Evolutionary conservation across 352 stramenopile species (phyloP).

Genomic region (Phytophthora tentaculata): DNA sequence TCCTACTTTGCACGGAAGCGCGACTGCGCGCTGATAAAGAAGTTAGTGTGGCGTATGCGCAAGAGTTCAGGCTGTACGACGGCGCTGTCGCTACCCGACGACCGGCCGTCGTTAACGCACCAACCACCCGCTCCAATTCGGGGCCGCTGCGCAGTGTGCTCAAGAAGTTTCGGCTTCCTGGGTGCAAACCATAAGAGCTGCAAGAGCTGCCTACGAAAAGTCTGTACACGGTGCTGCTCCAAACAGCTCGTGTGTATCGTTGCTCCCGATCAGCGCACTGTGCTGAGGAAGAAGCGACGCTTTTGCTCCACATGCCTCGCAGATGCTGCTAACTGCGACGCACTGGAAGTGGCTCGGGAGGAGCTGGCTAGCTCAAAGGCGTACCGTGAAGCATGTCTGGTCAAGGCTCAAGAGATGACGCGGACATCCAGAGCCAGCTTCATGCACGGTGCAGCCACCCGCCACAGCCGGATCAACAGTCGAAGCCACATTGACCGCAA

Average conservation of each 20-base stretch:
- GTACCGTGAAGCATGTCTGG: conserved; percentile 28
- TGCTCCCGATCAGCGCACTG: conserved; percentile 31
- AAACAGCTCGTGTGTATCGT: conserved; percentile 44
- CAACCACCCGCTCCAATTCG: conserved; percentile 15
- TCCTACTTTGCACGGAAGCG: conserved; percentile 38
- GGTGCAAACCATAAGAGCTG: conserved; percentile 37
- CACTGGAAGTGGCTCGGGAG: conserved; percentile 40
- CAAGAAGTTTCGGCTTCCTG: conserved; percentile 41
- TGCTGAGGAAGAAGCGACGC: conserved; percentile 37
- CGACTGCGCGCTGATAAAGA: conserved; percentile 57
- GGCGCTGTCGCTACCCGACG: conserved; percentile 12
- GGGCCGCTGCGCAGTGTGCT: conserved; percentile 35
- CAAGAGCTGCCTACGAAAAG: conserved; percentile 37
- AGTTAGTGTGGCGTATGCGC: conserved; percentile 53
- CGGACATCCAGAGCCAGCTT: conserved; percentile 21
- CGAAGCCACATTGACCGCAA: conserved; percentile 19
- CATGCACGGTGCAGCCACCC: conserved; percentile 30
- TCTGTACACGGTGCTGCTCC: conserved; percentile 40
- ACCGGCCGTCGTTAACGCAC: conserved; percentile 16
- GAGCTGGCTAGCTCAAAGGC: conserved; percentile 39
- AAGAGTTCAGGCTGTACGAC: conserved; percentile 31
- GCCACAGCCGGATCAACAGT: conserved; percentile 28
- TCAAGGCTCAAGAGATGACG: conserved; percentile 31
- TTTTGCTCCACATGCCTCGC: conserved; percentile 44
- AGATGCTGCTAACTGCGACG: conserved; percentile 41